Conservation (phyloP, 2,329 filamentous ascomycete species). For the Graphium sp. region DNA sequence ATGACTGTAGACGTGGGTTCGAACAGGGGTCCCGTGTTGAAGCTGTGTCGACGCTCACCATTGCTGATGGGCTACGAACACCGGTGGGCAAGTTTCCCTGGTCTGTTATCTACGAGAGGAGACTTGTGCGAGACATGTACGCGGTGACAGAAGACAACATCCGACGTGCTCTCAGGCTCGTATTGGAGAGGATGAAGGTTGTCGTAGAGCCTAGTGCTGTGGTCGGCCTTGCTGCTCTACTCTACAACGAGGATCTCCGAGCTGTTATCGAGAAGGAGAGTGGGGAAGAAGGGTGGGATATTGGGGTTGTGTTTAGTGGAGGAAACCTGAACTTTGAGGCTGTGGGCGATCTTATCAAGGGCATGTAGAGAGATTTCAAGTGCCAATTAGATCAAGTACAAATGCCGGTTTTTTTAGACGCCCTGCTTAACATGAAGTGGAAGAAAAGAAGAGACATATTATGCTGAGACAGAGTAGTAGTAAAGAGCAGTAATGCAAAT, state of each 20-base stretch:
- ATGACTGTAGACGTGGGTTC: slow-evolving; percentile 64
- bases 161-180: slow-evolving; percentile 53
- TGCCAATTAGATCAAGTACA: too few relatives aligned
- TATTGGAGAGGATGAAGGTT: slow-evolving; percentile 78
- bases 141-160: slow-evolving; percentile 74
- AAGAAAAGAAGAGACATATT: too few relatives aligned
- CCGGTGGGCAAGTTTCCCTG: slow-evolving; percentile 65
- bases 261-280: slow-evolving; percentile 51
- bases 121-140: slow-evolving; percentile 54
- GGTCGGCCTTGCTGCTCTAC: slow-evolving; percentile 65
- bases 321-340: slow-evolving; percentile 41
- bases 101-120: slow-evolving; percentile 53
- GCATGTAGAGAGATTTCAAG: too few relatives aligned
- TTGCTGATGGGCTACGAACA: slow-evolving; percentile 79
- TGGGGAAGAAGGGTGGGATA: slow-evolving; percentile 57
- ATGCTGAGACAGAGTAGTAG: too few relatives aligned
- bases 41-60: slow-evolving; percentile 57
- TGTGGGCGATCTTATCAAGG: slow-evolving; percentile 32
- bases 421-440: too few relatives aligned
- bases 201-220: slow-evolving; percentile 79
- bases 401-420: too few relatives aligned
- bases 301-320: slow-evolving; percentile 42
- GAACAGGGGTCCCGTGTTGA: slow-evolving; percentile 45
- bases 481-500: too few relatives aligned
- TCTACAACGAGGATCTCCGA: slow-evolving; percentile 78